A percentile compares a stretch with the other conserved stretches of the same genome.
phyloP scores from a whole-genome alignment of 129 eudicot species.

The Silybum marianum region DNA sequence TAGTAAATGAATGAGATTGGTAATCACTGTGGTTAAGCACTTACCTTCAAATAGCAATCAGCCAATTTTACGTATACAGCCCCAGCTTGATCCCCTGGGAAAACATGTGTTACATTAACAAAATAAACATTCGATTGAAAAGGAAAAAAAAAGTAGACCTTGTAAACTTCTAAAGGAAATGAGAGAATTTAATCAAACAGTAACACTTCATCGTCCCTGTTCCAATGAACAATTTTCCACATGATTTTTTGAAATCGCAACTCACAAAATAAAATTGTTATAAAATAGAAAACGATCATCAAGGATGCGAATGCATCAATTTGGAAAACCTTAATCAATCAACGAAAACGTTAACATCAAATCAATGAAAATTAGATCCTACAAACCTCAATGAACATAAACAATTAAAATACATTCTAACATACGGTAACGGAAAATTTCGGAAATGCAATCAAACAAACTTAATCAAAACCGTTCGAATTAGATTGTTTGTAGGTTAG shows the following conservation, averaged over 20 bases:
- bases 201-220: background rate
- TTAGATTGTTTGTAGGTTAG: background rate
- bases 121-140: background rate
- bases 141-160: too few relatives aligned
- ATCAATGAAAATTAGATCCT: slow-evolving; percentile 6
- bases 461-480: background rate
- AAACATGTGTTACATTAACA: slow-evolving; percentile 17
- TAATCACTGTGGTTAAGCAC: background rate
- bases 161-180: background rate
- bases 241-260: background rate
- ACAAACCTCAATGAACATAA: slow-evolving; percentile 4
- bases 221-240: background rate
- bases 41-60: slow-evolving; percentile 74
- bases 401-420: background rate
- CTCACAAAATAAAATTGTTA: background rate
- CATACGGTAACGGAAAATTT: background rate
- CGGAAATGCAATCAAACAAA: background rate
- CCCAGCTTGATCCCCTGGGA: slow-evolving; percentile 94
- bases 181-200: background rate
- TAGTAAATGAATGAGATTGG: background rate
- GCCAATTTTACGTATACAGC: slow-evolving; percentile 76
- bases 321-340: background rate
- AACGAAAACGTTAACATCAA: slow-evolving; percentile 11
- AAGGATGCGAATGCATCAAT: slow-evolving; percentile 10
- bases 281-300: too few relatives aligned